Evolutionary conservation across 148 eudicot genomes (phyloP).

Genomic region (Cornus kousa): DNA sequence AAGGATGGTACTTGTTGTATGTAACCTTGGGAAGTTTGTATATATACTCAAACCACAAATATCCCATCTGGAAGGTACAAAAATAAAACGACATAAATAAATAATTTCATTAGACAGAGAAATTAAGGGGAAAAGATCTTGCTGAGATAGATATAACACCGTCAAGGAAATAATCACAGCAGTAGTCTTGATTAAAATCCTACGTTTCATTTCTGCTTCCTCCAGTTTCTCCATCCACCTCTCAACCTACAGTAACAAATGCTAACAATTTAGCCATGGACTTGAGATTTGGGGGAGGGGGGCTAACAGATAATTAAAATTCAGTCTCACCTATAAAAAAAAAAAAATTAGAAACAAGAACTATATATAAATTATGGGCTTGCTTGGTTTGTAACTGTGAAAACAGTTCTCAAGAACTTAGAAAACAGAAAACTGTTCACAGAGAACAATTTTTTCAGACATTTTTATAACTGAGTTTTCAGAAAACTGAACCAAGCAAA

Average conservation of each 20-base stretch:
- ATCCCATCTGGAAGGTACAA: conserved; percentile 59
- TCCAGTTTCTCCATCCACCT: conserved; percentile 98
- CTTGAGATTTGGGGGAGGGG: neutral
- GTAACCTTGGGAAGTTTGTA: conserved; percentile 88
- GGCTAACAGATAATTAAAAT: neutral
- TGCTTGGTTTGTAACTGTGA: too few relatives aligned
- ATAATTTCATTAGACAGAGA: neutral
- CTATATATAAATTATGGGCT: neutral
- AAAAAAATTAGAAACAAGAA: neutral
- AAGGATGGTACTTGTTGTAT: conserved; percentile 90
- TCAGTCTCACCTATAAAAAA: neutral
- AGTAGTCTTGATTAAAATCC: conserved; percentile 56
- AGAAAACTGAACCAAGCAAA: too few relatives aligned
- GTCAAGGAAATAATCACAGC: conserved; percentile 45
- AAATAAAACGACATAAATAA: neutral
- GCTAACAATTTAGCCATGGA: conserved; percentile 3
- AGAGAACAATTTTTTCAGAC: too few relatives aligned
- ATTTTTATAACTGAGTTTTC: too few relatives aligned
- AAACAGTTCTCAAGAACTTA: too few relatives aligned
- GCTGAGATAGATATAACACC: conserved; percentile 36
- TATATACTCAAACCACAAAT: conserved; percentile 81
- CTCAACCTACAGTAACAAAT: conserved; percentile 59
- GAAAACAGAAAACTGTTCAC: too few relatives aligned
- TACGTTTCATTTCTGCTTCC: conserved; percentile 69
- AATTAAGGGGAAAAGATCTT: conserved; percentile 8